Evolutionary conservation across 805 yeast species (phyloP), one percentile per base, ranked within the genome.

Genomic region (Ogataea paraovalis): DNA sequence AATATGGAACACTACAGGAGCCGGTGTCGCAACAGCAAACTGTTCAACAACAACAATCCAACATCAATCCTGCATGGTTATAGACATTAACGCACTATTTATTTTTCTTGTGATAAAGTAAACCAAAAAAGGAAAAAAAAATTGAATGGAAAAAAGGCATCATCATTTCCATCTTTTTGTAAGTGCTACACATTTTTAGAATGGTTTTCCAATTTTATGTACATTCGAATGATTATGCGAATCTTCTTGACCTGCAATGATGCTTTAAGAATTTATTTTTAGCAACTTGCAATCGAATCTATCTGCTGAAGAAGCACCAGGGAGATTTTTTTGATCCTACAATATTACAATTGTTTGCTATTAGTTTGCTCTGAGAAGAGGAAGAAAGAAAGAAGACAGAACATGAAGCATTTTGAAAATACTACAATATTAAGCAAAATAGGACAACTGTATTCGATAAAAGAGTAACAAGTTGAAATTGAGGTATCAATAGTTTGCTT

Each of bases 51-150:
- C 57, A 45, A 20, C 55, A 52, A 44, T 42, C 59, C 25, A 60
- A 56, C 47, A 52, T 47, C 46, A 58, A 55, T 22, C 64, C 64
- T 16, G 62, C 66, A 12, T 65, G 68, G 67, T 51, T 61, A n/a
- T 62, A 52, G 41, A 38, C 28, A 34, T 7, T 4, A 34, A 5
- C 16, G 16, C 12, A 30, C 6, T 7, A 14, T 30, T 30, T 12
- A 7, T 7, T 30, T 7, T 12, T 30, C 16, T 12, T 9, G 34
- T 10, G n/a, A 30, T 30, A 12, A 30, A 10, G 13, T 30, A 30
- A 30, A 30, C 5, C 6, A 14, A 14, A 30, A 9, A 30, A 30
- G 12, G 12, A 30, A 30, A 30, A 30, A 30, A 14, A 30, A 34
- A 34, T 3, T 3, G 20, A 34, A 34, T n/a, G 8, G 4, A 34